A percentile compares a stretch with the other conserved stretches of the same genome.
These are phyloP conservation scores for Fusarium sp. DNA, from an alignment of 2,329 filamentous ascomycete genomes.

Conservation along the genomic window DNA sequence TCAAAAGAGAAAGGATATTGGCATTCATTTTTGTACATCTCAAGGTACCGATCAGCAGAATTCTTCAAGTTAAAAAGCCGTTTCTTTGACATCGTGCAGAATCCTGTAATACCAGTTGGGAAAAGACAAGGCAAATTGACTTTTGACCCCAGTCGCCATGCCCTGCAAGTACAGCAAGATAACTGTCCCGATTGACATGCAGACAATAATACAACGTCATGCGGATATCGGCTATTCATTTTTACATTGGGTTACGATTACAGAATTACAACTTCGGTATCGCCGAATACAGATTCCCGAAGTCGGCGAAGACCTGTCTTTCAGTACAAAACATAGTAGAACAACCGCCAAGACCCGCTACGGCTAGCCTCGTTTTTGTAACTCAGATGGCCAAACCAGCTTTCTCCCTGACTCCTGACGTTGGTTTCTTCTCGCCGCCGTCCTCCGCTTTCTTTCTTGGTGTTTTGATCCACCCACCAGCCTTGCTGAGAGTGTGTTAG, in stretches of 20 bases:
- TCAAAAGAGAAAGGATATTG: not conserved
- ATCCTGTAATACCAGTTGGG: not conserved
- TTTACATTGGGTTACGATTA: not conserved
- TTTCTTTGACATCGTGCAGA: not conserved
- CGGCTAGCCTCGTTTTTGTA: conserved; percentile 14
- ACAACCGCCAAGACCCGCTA: conserved; percentile 19
- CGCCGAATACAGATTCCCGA: conserved; percentile 19
- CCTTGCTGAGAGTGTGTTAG: conserved; percentile 19
- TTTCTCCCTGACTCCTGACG: conserved; percentile 7
- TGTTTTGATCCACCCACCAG: conserved; percentile 39
- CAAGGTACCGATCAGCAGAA: not conserved
- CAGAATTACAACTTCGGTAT: conserved; percentile 7
- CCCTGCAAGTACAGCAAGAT: not conserved
- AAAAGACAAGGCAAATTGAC: not conserved
- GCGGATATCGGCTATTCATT: not conserved
- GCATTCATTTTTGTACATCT: not conserved
- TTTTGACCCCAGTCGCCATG: conserved; percentile 1
- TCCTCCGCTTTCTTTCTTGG: conserved; percentile 29
- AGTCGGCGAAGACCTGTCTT: conserved; percentile 14
- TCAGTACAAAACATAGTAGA: not conserved
- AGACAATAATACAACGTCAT: conserved; percentile 16
- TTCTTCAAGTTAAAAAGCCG: not conserved
- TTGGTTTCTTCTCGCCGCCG: conserved; percentile 19
- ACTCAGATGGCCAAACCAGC: not conserved
- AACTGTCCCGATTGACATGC: not conserved